phyloP scores from a whole-genome alignment of 257 asterid genomes.

The Solanum medicagineum region DNA sequence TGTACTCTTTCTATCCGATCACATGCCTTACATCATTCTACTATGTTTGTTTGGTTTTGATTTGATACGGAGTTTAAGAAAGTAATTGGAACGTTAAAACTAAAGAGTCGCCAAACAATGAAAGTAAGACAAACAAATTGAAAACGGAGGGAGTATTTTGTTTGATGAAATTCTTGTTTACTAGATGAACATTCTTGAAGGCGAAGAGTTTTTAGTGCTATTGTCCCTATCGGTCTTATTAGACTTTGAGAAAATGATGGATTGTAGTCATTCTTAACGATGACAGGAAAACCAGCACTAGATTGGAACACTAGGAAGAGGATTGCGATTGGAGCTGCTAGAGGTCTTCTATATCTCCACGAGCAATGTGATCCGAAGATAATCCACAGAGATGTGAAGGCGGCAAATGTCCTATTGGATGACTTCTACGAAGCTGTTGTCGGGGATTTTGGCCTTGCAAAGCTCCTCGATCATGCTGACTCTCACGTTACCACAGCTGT shows the following conservation, averaged over 20 bases:
- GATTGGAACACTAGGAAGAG: slow-evolving; percentile 86
- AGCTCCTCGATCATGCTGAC: slow-evolving; percentile 83
- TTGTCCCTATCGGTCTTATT: background rate
- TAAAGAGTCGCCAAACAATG: too few relatives aligned
- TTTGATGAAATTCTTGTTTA: background rate
- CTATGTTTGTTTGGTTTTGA: background rate
- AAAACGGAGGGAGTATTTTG: background rate
- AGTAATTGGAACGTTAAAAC: background rate
- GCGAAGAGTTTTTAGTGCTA: background rate
- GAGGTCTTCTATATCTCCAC: slow-evolving; percentile 84
- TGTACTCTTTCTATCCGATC: background rate
- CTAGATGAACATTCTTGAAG: background rate
- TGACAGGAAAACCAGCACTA: slow-evolving; percentile 59
- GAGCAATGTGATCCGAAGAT: slow-evolving; percentile 99
- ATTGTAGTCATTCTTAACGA: background rate
- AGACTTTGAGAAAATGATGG: background rate
- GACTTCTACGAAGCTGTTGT: slow-evolving; percentile 79
- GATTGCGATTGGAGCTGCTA: slow-evolving; percentile 83
- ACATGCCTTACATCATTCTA: background rate
- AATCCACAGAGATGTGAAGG: slow-evolving; percentile 93
- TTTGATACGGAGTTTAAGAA: background rate
- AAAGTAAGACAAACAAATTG: too few relatives aligned
- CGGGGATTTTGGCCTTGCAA: slow-evolving; percentile 96
- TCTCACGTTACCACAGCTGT: slow-evolving; percentile 97
- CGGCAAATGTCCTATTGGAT: slow-evolving; percentile 78